Conservation (phyloP, 768 basidiomycete genomes). For the Xerocomellus dryophilus region DNA sequence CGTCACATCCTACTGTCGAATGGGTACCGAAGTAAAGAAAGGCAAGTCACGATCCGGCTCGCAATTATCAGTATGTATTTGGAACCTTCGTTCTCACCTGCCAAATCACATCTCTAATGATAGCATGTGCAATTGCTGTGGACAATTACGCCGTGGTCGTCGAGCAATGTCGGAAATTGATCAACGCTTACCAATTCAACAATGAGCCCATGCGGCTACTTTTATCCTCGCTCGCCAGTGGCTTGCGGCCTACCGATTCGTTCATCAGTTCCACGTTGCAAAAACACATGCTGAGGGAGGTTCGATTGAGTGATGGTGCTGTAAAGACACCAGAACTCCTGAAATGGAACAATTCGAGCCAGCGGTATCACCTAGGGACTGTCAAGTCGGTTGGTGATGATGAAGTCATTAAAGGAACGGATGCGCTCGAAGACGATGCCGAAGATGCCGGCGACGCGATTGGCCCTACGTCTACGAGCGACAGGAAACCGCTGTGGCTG, state of each 20-base stretch:
- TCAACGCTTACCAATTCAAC: constrained; percentile 77
- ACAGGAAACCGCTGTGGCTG: constrained; percentile 35
- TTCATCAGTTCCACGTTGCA: constrained; percentile 78
- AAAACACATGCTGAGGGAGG: constrained; percentile 80
- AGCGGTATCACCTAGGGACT: constrained; percentile 51
- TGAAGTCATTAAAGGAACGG: constrained; percentile 13
- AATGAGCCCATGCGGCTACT: constrained; percentile 83
- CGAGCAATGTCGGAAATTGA: constrained; percentile 74
- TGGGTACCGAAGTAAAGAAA: constrained; percentile 58
- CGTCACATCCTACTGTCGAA: constrained; percentile 73
- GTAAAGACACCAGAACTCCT: constrained; percentile 59
- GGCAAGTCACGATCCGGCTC: constrained; percentile 71
- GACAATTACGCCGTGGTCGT: constrained; percentile 57
- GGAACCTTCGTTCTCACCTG: not conserved
- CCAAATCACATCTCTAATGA: not conserved
- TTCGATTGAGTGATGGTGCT: constrained; percentile 65
- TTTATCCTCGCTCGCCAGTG: constrained; percentile 67
- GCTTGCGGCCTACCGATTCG: constrained; percentile 64
- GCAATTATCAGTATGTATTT: constrained; percentile 62
- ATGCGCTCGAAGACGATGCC: constrained; percentile 33
- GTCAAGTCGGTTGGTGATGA: constrained; percentile 21
- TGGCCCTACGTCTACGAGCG: constrained; percentile 13
- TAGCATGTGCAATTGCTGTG: constrained; percentile 72
- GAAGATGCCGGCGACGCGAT: constrained; percentile 28
- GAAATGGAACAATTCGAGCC: constrained; percentile 58